A percentile compares a stretch with the other conserved stretches of the same genome.
Evolutionary conservation across 106 monocot species (phyloP).

Genomic region (Cymbidium sinense): DNA sequence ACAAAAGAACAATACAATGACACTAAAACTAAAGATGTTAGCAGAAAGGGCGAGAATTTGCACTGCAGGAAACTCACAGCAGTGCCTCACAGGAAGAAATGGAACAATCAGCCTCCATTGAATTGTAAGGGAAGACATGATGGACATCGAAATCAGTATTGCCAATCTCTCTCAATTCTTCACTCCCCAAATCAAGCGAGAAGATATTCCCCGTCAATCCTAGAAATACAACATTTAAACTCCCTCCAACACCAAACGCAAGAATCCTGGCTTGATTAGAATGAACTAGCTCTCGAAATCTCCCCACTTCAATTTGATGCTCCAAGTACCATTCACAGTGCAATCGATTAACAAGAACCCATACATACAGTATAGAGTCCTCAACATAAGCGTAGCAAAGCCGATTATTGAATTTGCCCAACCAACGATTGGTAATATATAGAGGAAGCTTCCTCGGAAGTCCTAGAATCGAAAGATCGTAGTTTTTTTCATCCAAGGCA

Average conservation of each 20-base stretch:
- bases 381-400: conserved; percentile 5
- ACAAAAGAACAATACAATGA: background rate
- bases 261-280: background rate
- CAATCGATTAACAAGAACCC: conserved; percentile 1
- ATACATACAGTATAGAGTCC: background rate
- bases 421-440: background rate
- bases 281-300: background rate
- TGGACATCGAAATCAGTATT: conserved; percentile 2
- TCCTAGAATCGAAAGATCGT: conserved; percentile 5
- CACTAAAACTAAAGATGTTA: background rate
- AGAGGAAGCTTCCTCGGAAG: background rate
- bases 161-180: background rate
- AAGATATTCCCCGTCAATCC: background rate
- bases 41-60: background rate
- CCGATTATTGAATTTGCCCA: background rate
- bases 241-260: conserved; percentile 4
- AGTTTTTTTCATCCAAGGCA: background rate
- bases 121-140: conserved; percentile 8
- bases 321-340: background rate
- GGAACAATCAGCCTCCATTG: conserved; percentile 1
- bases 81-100: background rate
- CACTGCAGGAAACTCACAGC: background rate
- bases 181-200: background rate
- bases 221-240: background rate
- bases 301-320: background rate